A percentile compares a stretch with the other conserved stretches of the same genome.
Conservation (phyloP, 1,284 basidiomycete species). For the Cryptococcus sp. region DNA sequence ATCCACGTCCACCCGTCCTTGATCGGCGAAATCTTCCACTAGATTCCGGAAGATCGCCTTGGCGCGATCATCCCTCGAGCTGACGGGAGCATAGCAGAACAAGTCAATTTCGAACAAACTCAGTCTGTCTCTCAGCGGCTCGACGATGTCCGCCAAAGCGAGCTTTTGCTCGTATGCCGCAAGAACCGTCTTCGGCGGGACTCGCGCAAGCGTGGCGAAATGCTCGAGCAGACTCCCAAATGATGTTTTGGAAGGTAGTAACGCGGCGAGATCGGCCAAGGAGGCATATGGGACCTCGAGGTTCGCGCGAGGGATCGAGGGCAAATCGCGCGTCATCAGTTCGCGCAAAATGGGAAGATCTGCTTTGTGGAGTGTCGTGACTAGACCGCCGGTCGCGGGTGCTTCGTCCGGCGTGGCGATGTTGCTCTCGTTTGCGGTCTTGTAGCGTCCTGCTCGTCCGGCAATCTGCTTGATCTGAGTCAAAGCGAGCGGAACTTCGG, state of each 20-base stretch:
- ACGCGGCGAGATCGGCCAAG: conserved; percentile 48
- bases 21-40: conserved; percentile 49
- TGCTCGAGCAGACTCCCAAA: conserved; percentile 41
- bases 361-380: conserved; percentile 68
- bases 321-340: conserved; percentile 56
- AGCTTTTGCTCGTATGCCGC: conserved; percentile 48
- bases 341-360: conserved; percentile 67
- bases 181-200: conserved; percentile 59
- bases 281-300: conserved; percentile 49
- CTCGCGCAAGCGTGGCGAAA: conserved; percentile 53
- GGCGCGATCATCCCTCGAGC: conserved; percentile 54
- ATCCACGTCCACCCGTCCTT: conserved; percentile 52
- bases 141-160: conserved; percentile 56
- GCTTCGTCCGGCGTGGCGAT: conserved; percentile 36
- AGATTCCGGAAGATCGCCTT: conserved; percentile 49
- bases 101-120: conserved; percentile 59
- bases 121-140: conserved; percentile 54
- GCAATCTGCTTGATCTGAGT: conserved; percentile 96
- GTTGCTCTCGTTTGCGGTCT: conserved; percentile 57
- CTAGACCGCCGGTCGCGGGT: conserved; percentile 61
- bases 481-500: conserved; percentile 62
- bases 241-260: conserved; percentile 52
- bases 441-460: conserved; percentile 91
- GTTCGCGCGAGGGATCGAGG: conserved; percentile 55
- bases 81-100: conserved; percentile 57